phyloP scores from a whole-genome alignment of 2,329 filamentous ascomycete species.

The Alternaria brassicicola region DNA sequence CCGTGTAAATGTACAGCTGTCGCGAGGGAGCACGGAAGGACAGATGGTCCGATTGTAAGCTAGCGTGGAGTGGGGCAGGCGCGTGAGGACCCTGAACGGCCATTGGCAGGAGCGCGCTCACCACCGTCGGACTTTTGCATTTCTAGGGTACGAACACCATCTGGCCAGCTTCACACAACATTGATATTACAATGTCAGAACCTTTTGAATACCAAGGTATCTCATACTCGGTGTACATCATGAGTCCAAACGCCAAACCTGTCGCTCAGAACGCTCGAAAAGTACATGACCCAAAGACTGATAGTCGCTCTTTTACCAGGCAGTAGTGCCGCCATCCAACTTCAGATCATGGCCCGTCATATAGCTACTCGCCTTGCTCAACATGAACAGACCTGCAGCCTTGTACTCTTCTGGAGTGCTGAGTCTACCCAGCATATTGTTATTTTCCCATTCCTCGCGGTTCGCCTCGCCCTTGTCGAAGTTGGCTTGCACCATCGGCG shows the following conservation, averaged over 20 bases:
- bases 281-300: neutral
- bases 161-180: neutral
- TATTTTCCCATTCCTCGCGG: conserved; percentile 69
- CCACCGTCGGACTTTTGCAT: neutral
- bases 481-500: conserved; percentile 80
- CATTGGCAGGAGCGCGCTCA: neutral
- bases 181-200: neutral
- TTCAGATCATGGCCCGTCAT: conserved; percentile 46
- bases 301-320: conserved; percentile 32
- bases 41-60: conserved; percentile 40
- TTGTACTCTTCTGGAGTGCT: conserved; percentile 46
- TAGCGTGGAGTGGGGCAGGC: conserved; percentile 18
- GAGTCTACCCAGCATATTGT: conserved; percentile 74
- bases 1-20: conserved; percentile 30
- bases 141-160: neutral
- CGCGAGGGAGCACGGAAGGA: conserved; percentile 35
- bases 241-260: neutral
- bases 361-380: conserved; percentile 45
- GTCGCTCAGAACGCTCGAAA: conserved; percentile 6
- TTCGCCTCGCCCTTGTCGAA: conserved; percentile 74
- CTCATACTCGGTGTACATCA: neutral
- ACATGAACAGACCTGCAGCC: conserved; percentile 42
- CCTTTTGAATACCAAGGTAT: neutral
- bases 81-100: conserved; percentile 13
- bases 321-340: conserved; percentile 44